Conservation (phyloP, 1,139 yeast species). For the Chernovozyma aurita region DNA sequence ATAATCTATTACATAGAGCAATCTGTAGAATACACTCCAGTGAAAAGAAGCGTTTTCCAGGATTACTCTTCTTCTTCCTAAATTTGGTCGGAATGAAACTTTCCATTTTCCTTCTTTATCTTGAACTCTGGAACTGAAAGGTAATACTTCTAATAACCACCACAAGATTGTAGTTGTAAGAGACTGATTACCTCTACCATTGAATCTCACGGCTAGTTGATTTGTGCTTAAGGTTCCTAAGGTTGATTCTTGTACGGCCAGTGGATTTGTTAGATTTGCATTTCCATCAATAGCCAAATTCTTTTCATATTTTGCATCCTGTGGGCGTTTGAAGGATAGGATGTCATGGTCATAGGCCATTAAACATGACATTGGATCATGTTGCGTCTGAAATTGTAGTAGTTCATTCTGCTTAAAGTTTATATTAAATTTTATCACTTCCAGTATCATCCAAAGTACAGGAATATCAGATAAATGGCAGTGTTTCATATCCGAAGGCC, state of each 20-base stretch:
- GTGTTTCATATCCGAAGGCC: constrained; percentile 35
- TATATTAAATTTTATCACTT: constrained; percentile 48
- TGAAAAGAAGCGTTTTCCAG: constrained; percentile 47
- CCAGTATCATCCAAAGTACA: constrained; percentile 55
- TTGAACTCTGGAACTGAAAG: constrained; percentile 49
- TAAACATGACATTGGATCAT: constrained; percentile 34
- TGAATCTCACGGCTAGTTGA: too few species aligned
- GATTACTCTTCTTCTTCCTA: constrained; percentile 46
- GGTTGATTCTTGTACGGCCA: too few species aligned
- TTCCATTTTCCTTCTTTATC: constrained; percentile 44
- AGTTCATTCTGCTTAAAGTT: constrained; percentile 36
- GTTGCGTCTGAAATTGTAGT: constrained; percentile 31
- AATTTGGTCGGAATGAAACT: constrained; percentile 45
- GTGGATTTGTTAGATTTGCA: too few species aligned
- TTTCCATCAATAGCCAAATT: too few species aligned
- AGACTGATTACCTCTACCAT: constrained; percentile 30
- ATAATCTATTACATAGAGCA: constrained; percentile 42
- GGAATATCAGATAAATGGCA: constrained; percentile 35
- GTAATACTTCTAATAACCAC: constrained; percentile 62
- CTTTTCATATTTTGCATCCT: not conserved
- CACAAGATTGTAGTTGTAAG: constrained; percentile 30
- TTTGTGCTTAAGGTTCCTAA: too few species aligned
- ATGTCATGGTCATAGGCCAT: constrained; percentile 47
- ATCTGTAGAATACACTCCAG: constrained; percentile 60
- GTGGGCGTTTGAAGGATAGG: constrained; percentile 17